Evolutionary conservation across 306 rosid genomes (phyloP).

Genomic region (Neltuma alba): DNA sequence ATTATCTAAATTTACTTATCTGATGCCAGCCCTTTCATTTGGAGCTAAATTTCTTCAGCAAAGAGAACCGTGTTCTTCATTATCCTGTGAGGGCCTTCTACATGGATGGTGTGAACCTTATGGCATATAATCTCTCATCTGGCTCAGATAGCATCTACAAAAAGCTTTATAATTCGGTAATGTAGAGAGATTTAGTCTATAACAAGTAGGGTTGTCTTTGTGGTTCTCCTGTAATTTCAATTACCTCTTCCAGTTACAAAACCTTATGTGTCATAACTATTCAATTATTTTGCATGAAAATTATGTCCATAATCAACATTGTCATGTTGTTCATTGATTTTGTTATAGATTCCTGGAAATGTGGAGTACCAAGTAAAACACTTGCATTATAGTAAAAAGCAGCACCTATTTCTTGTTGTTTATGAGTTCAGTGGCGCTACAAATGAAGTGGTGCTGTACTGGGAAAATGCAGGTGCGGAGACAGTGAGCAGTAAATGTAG

Average conservation of each 20-base stretch:
- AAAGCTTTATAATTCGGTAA: constrained; percentile 89
- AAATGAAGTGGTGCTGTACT: constrained; percentile 82
- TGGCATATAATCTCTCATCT: constrained; percentile 78
- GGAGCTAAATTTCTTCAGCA: constrained; percentile 96
- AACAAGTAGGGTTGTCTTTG: constrained; percentile 26
- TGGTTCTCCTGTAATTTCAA: constrained; percentile 25
- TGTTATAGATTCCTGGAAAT: constrained; percentile 74
- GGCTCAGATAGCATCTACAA: constrained; percentile 82
- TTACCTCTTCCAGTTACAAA: constrained; percentile 25
- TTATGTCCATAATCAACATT: constrained; percentile 25
- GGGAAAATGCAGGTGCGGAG: constrained; percentile 72
- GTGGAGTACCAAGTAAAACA: constrained; percentile 84
- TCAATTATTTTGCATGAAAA: constrained; percentile 21
- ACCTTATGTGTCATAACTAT: constrained; percentile 14
- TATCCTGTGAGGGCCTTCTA: constrained; percentile 92
- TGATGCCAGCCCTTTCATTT: constrained; percentile 84
- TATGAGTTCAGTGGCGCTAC: constrained; percentile 81
- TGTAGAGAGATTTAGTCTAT: constrained; percentile 33
- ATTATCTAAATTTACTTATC: constrained; percentile 41
- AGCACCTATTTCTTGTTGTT: constrained; percentile 76
- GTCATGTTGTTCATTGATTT: constrained; percentile 38
- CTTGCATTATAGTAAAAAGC: constrained; percentile 80
- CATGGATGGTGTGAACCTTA: constrained; percentile 82
- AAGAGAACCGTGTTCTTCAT: constrained; percentile 94
- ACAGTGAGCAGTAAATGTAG: constrained; percentile 68